Base-by-base conservation (phyloP, 2,329 filamentous ascomycete species). In the Xylaria arbuscula region DNA sequence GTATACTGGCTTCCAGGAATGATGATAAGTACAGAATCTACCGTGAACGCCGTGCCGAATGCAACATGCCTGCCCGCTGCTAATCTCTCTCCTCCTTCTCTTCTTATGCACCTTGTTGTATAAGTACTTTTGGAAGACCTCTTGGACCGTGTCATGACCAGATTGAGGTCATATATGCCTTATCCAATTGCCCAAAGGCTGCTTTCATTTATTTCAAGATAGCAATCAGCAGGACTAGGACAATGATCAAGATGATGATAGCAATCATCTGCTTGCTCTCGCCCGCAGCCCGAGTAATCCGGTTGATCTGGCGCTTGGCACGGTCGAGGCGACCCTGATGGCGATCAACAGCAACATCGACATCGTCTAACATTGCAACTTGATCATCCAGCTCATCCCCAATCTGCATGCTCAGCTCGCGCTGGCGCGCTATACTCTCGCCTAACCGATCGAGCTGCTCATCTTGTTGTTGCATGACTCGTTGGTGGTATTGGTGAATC, bases 381-480 rank as follows among this genome's bases (percentile, higher is more conserved):
- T 99, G 96, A 73, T 90, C 91, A 75, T 98, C 96, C 42, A 99
- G 86, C 84, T 99, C 96, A 79, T 98, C 93, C 36, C 96, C 95
- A 76, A 99, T 98, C 83, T 96, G 93, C 83, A 98, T 97, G 78
- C 92, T 94, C 70, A 99, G 85, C 82, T 98, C 93, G 58, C 97
- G 87, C 83, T 98, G 96, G 47, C 96, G 89, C 3, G 92, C 88
- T 73, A 99, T 98, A 66, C 89, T 93, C 76, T 90, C 88, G n/a
- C 94, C 93, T 3, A 99, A 84, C 10, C 87, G 86, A 79, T 98
- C 95, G n/a, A 99, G 86, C 79, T 97, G 94, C 72, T 93, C 92
- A 78, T 99, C 96, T 81, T 99, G 96, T 70, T 98, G 90, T n/a
- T 87, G 86, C 45, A 99, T 84, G 32, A 97, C 89, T 70, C 89